Conservation (phyloP, 306 rosid species). For the Morella rubra region DNA sequence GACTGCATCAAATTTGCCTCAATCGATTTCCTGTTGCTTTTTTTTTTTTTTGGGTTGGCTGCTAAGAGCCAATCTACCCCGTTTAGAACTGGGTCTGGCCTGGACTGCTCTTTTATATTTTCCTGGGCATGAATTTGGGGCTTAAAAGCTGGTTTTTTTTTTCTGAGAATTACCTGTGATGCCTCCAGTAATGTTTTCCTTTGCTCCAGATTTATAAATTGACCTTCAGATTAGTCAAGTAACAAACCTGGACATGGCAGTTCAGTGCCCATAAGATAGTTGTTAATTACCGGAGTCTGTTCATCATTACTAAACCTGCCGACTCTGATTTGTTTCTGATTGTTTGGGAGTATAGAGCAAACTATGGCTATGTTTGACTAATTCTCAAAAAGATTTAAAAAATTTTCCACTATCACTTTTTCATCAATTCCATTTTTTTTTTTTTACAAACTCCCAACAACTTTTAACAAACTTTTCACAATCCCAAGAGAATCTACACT, state of each 20-base stretch:
- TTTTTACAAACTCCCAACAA: too few relatives aligned
- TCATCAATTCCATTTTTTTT: too few relatives aligned
- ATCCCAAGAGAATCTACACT: too few relatives aligned
- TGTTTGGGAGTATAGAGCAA: background rate
- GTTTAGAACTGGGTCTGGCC: background rate
- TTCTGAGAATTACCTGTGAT: background rate
- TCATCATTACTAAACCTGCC: conserved; percentile 22
- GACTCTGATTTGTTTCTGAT: conserved; percentile 1
- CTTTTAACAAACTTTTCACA: too few relatives aligned
- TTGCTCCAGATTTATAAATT: background rate
- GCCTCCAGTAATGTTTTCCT: conserved; percentile 5
- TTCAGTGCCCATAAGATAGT: conserved; percentile 4
- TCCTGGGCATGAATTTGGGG: conserved; percentile 8
- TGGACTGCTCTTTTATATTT: conserved; percentile 15
- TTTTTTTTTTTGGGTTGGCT: background rate
- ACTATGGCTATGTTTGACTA: too few relatives aligned
- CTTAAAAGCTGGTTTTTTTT: conserved; percentile 7
- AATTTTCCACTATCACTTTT: too few relatives aligned
- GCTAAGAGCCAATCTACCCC: too few relatives aligned
- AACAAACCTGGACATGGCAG: conserved; percentile 6
- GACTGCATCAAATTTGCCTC: background rate
- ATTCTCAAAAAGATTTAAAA: too few relatives aligned
- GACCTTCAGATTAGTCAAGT: conserved; percentile 18
- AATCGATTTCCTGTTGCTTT: background rate
- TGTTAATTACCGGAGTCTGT: conserved; percentile 16